phyloP scores from a whole-genome alignment of 1,139 yeast species.

The Diutina neorugosa region DNA sequence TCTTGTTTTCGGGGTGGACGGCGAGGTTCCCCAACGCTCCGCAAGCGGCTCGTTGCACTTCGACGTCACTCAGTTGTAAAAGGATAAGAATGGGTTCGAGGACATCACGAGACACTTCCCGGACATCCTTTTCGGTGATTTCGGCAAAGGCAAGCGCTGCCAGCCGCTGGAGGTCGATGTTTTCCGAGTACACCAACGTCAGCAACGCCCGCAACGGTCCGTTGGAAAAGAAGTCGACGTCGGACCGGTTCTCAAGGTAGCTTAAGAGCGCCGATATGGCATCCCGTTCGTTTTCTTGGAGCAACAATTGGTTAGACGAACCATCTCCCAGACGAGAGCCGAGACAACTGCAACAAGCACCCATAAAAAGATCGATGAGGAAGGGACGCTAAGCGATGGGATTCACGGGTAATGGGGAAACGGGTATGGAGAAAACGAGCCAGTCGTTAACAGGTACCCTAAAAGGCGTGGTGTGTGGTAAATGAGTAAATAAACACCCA shows the following conservation, averaged over 20 bases:
- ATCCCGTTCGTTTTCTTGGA: constrained; percentile 95
- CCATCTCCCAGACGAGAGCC: constrained; percentile 27
- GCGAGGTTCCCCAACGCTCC: constrained; percentile 97
- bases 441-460: neutral
- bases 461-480: neutral
- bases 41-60: constrained; percentile 96
- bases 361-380: constrained; percentile 28
- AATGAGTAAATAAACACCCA: neutral
- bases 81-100: constrained; percentile 85
- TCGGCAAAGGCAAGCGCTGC: constrained; percentile 99
- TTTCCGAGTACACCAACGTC: constrained; percentile 88
- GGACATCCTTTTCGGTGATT: constrained; percentile 89
- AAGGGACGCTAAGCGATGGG: no score
- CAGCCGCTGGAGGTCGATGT: constrained; percentile 87
- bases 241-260: constrained; percentile 74
- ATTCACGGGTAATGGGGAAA: no score
- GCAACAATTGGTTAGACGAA: constrained; percentile 58
- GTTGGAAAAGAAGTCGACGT: constrained; percentile 86
- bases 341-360: constrained; percentile 54
- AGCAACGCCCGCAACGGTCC: constrained; percentile 83
- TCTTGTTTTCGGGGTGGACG: constrained; percentile 88
- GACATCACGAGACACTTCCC: constrained; percentile 83
- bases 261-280: constrained; percentile 86
- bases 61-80: constrained; percentile 79
- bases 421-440: neutral